Percentiles rank a stretch among this genome's conserved stretches.
Evolutionary conservation across 495 filamentous ascomycete genomes (phyloP).

Genomic region (Hypomontagnella monticulosa): DNA sequence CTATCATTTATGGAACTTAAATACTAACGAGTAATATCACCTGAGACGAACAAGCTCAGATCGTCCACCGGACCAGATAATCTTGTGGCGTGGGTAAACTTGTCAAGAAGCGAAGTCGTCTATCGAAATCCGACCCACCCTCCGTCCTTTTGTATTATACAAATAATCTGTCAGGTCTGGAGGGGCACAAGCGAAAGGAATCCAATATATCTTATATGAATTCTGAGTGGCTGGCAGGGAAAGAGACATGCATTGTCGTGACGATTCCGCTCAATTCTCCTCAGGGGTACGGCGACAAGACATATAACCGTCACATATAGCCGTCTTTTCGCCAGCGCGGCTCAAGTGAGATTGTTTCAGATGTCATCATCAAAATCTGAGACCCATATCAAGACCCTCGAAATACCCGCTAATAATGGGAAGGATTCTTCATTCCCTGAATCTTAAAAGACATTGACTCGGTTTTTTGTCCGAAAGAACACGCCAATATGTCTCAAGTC

Average conservation of each 20-base stretch:
- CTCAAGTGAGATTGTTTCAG: conserved; percentile 44
- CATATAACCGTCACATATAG: conserved; percentile 45
- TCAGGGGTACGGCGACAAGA: conserved; percentile 32
- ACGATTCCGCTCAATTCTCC: conserved; percentile 7
- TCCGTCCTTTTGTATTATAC: conserved; percentile 1
- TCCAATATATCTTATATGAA: conserved; percentile 16
- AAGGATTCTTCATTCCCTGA: conserved; percentile 1
- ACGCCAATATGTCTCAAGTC: conserved; percentile 34
- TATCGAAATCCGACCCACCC: not conserved
- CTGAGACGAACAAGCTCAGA: not conserved
- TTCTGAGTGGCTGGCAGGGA: conserved; percentile 15
- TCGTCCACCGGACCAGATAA: not conserved
- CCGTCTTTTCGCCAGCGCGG: conserved; percentile 43
- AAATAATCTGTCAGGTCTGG: not conserved
- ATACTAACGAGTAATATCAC: not conserved
- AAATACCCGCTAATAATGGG: conserved; percentile 11
- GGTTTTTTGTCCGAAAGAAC: conserved; percentile 37
- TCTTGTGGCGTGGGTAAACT: conserved; percentile 20
- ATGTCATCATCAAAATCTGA: conserved; percentile 40
- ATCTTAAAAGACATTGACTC: conserved; percentile 32
- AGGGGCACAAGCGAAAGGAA: conserved; percentile 9
- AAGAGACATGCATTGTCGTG: conserved; percentile 21
- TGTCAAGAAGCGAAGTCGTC: not conserved
- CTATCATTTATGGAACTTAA: no score
- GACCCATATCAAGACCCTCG: conserved; percentile 10